A percentile compares a stretch with the other conserved stretches of the same genome.
Evolutionary conservation across 495 filamentous ascomycete species (phyloP).

Genomic region (Xylaria flabelliformis): DNA sequence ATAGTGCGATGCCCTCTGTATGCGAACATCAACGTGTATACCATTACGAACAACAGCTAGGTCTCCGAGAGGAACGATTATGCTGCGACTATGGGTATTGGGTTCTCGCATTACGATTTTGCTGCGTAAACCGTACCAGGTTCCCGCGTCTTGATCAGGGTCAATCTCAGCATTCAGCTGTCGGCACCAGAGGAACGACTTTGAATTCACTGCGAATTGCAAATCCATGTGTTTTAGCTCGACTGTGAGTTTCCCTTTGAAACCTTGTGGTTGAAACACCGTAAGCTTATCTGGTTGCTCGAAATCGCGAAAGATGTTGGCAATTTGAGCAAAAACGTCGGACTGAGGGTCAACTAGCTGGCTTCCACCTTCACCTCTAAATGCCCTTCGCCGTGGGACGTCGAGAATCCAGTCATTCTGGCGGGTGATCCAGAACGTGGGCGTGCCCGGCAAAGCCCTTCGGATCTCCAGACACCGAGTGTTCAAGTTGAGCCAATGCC

Average conservation of each 20-base stretch:
- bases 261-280: conserved; percentile 41
- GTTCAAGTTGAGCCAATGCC: conserved; percentile 66
- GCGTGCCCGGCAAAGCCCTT: conserved; percentile 27
- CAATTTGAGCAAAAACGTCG: conserved; percentile 36
- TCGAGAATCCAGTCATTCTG: conserved; percentile 41
- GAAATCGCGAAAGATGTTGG: conserved; percentile 46
- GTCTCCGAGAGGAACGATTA: conserved; percentile 47
- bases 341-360: conserved; percentile 40
- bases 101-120: conserved; percentile 54
- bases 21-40: conserved; percentile 43
- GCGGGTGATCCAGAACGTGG: conserved; percentile 50
- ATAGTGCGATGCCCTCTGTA: conserved; percentile 40
- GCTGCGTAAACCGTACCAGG: conserved; percentile 56
- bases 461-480: conserved; percentile 59
- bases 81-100: conserved; percentile 41
- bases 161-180: conserved; percentile 54
- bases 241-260: conserved; percentile 36
- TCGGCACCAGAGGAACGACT: conserved; percentile 49
- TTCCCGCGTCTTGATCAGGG: conserved; percentile 57
- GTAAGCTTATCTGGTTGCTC: conserved; percentile 42
- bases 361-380: conserved; percentile 20
- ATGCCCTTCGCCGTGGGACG: conserved; percentile 32
- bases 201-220: conserved; percentile 43
- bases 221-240: conserved; percentile 48
- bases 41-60: conserved; percentile 25